phyloP scores from a whole-genome alignment of 148 eudicot species.

The Pharnaceum exiguum region DNA sequence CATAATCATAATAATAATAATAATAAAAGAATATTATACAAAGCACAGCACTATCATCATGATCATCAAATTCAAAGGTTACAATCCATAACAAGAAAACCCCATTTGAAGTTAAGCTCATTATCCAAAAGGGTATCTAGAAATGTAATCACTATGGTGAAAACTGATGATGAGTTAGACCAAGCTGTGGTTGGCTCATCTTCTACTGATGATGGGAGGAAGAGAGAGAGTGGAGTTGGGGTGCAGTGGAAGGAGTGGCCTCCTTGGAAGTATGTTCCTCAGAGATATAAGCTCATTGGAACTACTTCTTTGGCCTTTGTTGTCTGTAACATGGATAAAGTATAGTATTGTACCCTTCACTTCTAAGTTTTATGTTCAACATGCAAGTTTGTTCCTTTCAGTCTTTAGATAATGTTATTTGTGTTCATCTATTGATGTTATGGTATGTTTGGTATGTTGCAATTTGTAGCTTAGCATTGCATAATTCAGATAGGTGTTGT shows the following conservation, averaged over 20 bases:
- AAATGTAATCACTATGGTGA: constrained; percentile 25
- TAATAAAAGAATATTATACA: too few relatives aligned
- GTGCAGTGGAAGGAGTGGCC: constrained; percentile 55
- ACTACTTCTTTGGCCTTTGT: constrained; percentile 94
- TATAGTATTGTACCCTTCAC: constrained; percentile 10
- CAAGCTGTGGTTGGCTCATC: too few relatives aligned
- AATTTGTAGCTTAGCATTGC: too few relatives aligned
- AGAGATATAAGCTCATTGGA: constrained; percentile 79
- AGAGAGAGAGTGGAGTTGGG: constrained; percentile 32
- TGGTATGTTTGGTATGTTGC: too few relatives aligned
- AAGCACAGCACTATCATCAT: not conserved
- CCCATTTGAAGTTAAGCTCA: constrained; percentile 25
- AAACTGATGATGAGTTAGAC: constrained; percentile 36
- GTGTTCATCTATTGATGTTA: too few relatives aligned
- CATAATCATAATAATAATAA: too few relatives aligned
- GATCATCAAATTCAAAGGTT: too few relatives aligned
- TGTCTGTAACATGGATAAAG: constrained; percentile 99
- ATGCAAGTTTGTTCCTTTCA: not conserved
- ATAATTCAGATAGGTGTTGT: too few relatives aligned
- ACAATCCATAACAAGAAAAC: too few relatives aligned
- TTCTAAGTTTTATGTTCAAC: not conserved
- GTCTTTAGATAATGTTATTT: too few relatives aligned
- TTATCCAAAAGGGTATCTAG: constrained; percentile 24
- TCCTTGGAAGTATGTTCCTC: constrained; percentile 82
- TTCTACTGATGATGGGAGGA: constrained; percentile 4